Conservation (phyloP, 495 filamentous ascomycete species). For the Copromyces sp. region DNA sequence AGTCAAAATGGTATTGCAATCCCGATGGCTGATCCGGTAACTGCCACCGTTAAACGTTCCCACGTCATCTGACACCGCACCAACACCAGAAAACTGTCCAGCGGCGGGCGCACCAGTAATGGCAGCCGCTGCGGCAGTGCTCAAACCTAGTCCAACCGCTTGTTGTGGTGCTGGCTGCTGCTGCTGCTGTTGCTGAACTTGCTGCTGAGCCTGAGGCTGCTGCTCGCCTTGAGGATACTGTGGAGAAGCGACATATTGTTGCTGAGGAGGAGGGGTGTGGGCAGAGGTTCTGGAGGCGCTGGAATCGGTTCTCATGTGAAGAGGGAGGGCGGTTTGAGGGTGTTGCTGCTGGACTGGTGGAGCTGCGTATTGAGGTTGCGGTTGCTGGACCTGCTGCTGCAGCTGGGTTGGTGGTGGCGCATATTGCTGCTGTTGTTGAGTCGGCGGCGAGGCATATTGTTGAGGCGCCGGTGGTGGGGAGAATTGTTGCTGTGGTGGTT, state of each 20-base stretch:
- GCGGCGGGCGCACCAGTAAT: conserved; percentile 23
- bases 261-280: conserved; percentile 18
- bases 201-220: conserved; percentile 7
- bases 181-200: conserved; percentile 11
- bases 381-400: conserved; percentile 4
- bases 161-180: conserved; percentile 13
- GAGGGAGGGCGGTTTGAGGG: conserved; percentile 19
- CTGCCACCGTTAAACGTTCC: conserved; percentile 95
- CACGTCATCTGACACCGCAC: conserved; percentile 58
- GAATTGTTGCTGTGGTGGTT: conserved; percentile 18
- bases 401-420: conserved; percentile 14
- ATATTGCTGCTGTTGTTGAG: conserved; percentile 18
- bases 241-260: conserved; percentile 32
- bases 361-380: conserved; percentile 10
- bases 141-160: conserved; percentile 6
- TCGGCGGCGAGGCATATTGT: conserved; percentile 27
- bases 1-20: conserved; percentile 82
- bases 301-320: conserved; percentile 17
- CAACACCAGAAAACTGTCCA: conserved; percentile 49
- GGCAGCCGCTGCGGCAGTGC: conserved; percentile 18
- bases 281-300: conserved; percentile 15
- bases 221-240: conserved; percentile 26
- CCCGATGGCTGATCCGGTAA: conserved; percentile 86
- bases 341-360: conserved; percentile 5
- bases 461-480: conserved; percentile 1